Conservation (phyloP, 306 rosid genomes). For the Ammopiptanthus mongolicus region DNA sequence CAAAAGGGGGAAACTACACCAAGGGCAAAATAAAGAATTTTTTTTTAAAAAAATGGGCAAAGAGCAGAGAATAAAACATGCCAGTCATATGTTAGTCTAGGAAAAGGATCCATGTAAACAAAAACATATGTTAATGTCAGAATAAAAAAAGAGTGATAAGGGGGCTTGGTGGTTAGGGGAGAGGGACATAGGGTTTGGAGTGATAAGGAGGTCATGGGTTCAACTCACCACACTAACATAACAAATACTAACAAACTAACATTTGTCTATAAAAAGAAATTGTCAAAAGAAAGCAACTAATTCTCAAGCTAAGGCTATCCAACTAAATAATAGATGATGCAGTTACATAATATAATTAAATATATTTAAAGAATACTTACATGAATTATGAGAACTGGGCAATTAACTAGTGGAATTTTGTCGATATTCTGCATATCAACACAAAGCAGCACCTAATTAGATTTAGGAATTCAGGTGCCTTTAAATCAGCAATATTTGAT, state of each 20-base stretch:
- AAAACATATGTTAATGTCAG: not conserved
- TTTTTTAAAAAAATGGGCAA: not conserved
- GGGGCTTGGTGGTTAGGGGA: too few species aligned
- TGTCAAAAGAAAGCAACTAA: not conserved
- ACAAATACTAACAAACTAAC: too few species aligned
- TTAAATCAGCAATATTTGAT: not conserved
- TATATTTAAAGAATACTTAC: conserved; percentile 42
- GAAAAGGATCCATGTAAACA: not conserved
- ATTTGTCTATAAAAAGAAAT: too few species aligned
- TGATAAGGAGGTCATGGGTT: too few species aligned
- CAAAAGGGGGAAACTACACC: not conserved
- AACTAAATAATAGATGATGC: not conserved
- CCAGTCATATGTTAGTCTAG: not conserved
- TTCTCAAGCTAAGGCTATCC: not conserved
- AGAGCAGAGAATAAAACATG: not conserved
- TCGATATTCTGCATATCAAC: conserved; percentile 65
- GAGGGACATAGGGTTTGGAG: too few species aligned
- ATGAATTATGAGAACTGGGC: conserved; percentile 85
- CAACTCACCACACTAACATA: too few species aligned
- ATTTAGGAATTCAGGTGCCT: not conserved
- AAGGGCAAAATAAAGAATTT: not conserved
- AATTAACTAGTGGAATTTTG: conserved; percentile 73
- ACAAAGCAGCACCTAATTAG: conserved; percentile 12
- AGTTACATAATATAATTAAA: not conserved
- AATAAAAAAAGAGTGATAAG: too few species aligned